phyloP scores from a whole-genome alignment of 2,329 filamentous ascomycete species.

The Aureobasidium uvarum region DNA sequence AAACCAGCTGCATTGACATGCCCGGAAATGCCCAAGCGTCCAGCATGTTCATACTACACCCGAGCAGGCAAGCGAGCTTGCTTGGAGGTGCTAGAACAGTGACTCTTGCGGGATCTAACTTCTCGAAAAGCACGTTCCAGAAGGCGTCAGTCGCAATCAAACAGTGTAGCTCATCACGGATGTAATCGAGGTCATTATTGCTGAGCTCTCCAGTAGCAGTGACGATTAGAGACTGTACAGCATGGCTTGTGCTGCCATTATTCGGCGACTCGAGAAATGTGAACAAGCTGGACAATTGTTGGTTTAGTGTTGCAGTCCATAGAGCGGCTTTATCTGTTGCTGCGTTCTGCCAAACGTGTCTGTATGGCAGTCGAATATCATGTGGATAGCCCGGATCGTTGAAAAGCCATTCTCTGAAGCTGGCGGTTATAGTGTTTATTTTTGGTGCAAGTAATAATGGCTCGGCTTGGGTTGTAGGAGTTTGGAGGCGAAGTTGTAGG shows the following conservation, averaged over 20 bases:
- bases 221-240: constrained; percentile 3
- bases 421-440: neutral
- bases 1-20: constrained; percentile 38
- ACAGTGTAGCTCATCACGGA: constrained; percentile 24
- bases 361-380: neutral
- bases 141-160: constrained; percentile 18
- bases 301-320: neutral
- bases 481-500: constrained; percentile 30
- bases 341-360: constrained; percentile 11
- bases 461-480: neutral
- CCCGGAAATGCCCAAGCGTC: constrained; percentile 36
- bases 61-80: constrained; percentile 61
- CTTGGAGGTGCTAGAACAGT: constrained; percentile 56
- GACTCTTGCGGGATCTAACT: constrained; percentile 38
- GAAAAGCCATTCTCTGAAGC: constrained; percentile 20
- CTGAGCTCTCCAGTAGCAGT: constrained; percentile 16
- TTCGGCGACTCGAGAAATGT: neutral
- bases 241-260: neutral
- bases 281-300: neutral
- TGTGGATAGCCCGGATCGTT: constrained; percentile 1
- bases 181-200: constrained; percentile 12
- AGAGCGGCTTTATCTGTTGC: constrained; percentile 1
- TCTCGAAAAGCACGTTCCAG: constrained; percentile 25
- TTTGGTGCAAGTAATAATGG: neutral
- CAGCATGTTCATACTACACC: constrained; percentile 55